Percentiles rank a stretch among this genome's conserved stretches.
These are phyloP conservation scores for Zea mays DNA, from an alignment of 176 grass and related monocot species.

Conservation along the genomic window DNA sequence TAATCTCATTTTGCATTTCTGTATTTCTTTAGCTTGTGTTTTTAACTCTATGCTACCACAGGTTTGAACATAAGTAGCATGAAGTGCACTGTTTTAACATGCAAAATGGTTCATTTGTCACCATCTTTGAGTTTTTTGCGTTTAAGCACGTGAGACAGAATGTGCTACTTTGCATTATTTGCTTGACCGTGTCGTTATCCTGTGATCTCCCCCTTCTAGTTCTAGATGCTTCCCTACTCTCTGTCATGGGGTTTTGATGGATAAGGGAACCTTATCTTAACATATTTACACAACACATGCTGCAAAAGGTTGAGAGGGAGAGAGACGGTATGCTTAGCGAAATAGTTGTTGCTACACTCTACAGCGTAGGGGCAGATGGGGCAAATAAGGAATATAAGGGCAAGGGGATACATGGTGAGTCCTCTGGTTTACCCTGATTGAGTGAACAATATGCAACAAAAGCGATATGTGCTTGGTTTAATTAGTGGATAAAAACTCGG, in stretches of 20 bases:
- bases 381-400: neutral
- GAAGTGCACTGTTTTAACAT: neutral
- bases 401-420: no score
- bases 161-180: slow-evolving; percentile 9
- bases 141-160: neutral
- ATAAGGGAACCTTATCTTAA: neutral
- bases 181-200: slow-evolving; percentile 11
- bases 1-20: slow-evolving; percentile 6
- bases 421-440: no score
- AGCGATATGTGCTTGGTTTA: no score
- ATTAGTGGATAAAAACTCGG: no score
- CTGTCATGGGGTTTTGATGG: neutral
- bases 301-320: neutral
- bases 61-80: slow-evolving; percentile 1
- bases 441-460: no score
- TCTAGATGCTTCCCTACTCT: neutral
- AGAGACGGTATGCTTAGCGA: neutral
- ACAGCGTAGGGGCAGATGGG: neutral
- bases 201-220: neutral
- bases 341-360: neutral
- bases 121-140: no score
- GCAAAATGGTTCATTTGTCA: no score
- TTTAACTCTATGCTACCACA: neutral
- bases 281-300: neutral
- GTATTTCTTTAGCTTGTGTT: neutral